Evolutionary conservation across 768 basidiomycete genomes (phyloP).

Genomic region (Suillus variegatus): DNA sequence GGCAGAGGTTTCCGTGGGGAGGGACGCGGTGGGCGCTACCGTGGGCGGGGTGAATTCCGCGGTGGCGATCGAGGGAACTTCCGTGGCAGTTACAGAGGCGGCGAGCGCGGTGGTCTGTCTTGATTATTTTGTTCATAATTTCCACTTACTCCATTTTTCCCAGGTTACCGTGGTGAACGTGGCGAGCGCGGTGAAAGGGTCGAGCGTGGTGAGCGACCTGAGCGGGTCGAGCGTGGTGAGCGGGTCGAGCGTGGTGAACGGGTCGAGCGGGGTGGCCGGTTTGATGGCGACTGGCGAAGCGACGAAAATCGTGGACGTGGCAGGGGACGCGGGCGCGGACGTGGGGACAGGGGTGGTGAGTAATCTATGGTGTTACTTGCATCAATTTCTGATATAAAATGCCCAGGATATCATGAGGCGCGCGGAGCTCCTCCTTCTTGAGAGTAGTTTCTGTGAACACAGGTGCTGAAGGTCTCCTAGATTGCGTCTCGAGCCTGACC

Average conservation of each 20-base stretch:
- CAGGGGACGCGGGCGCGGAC: constrained; percentile 47
- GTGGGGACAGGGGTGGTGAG: constrained; percentile 29
- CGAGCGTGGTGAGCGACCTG: background rate
- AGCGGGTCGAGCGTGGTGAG: background rate
- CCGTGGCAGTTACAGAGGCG: constrained; percentile 40
- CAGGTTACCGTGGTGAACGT: constrained; percentile 15
- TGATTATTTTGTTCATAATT: background rate
- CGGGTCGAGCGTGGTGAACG: constrained; percentile 15
- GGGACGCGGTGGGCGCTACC: constrained; percentile 42
- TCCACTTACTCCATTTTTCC: constrained; percentile 10
- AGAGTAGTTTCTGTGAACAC: constrained; percentile 2
- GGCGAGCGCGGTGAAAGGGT: background rate
- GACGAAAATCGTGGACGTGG: constrained; percentile 44
- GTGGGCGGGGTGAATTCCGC: constrained; percentile 34
- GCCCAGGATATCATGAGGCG: constrained; percentile 24
- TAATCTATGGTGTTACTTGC: background rate
- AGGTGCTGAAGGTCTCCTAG: constrained; percentile 14
- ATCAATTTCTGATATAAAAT: constrained; percentile 2
- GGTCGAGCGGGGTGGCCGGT: constrained; percentile 10
- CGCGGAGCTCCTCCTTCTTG: constrained; percentile 19
- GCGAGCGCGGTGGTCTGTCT: constrained; percentile 28
- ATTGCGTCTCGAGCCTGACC: background rate
- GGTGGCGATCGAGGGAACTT: constrained; percentile 40
- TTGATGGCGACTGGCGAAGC: constrained; percentile 50
- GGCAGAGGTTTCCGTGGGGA: constrained; percentile 44